A percentile compares a stretch with the other conserved stretches of the same genome.
Conservation (phyloP, 2,329 filamentous ascomycete species). For the Fusarium odoratissimum region DNA sequence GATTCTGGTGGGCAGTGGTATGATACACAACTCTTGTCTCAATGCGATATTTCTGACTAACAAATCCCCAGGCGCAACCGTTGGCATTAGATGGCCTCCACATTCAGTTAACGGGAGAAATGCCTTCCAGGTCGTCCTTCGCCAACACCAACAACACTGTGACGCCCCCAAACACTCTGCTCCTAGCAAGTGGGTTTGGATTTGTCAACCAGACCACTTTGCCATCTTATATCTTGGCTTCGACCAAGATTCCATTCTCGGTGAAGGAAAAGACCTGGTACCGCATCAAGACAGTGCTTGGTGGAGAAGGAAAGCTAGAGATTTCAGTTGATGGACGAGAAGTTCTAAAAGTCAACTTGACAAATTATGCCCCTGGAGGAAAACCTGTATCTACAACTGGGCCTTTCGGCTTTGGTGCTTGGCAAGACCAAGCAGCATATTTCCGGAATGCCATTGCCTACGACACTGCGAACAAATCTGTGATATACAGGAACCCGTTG, state of each 20-base stretch:
- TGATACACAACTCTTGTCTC: neutral
- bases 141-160: conserved; percentile 3
- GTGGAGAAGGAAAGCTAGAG: neutral
- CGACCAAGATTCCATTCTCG: neutral
- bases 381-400: neutral
- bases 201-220: conserved; percentile 15
- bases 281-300: neutral
- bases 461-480: neutral
- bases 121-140: neutral
- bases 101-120: neutral
- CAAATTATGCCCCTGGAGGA: neutral
- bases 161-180: neutral
- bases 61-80: neutral
- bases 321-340: neutral
- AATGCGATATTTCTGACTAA: neutral
- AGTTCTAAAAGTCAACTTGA: neutral
- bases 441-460: conserved; percentile 2
- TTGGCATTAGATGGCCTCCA: conserved; percentile 1
- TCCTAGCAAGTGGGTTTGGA: neutral
- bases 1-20: conserved; percentile 11
- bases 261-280: conserved; percentile 9
- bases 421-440: conserved; percentile 11
- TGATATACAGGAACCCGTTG: neutral
- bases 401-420: conserved; percentile 5
- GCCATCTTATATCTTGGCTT: conserved; percentile 6